A percentile compares a stretch with the other conserved stretches of the same genome.
phyloP scores from a whole-genome alignment of 768 basidiomycete species.

The Tephrocybe sp. region DNA sequence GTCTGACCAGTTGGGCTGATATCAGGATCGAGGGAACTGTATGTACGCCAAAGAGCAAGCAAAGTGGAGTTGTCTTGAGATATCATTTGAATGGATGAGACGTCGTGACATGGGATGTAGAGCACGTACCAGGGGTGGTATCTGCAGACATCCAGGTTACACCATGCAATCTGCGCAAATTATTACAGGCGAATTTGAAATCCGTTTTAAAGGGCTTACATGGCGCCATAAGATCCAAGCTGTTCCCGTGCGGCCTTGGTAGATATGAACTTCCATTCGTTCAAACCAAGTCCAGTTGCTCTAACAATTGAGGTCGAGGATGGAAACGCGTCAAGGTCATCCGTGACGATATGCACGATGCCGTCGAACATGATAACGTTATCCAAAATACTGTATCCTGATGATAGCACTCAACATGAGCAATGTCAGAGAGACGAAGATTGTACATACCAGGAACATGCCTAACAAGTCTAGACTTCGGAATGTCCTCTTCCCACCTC shows the following conservation, averaged over 20 bases:
- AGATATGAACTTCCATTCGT: slow-evolving; percentile 63
- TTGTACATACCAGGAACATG: slow-evolving; percentile 62
- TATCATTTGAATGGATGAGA: slow-evolving; percentile 1
- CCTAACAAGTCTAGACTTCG: slow-evolving; percentile 53
- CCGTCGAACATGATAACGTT: slow-evolving; percentile 76
- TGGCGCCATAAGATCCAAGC: slow-evolving; percentile 54
- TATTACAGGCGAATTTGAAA: not conserved
- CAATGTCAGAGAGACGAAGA: slow-evolving; percentile 1
- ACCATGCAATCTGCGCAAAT: slow-evolving; percentile 54
- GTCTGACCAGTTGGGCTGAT: slow-evolving; percentile 46
- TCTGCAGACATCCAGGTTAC: slow-evolving; percentile 70
- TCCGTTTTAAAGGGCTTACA: slow-evolving; percentile 34
- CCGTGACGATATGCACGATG: slow-evolving; percentile 73
- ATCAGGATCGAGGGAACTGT: slow-evolving; percentile 58
- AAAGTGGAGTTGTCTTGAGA: slow-evolving; percentile 66
- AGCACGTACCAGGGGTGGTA: slow-evolving; percentile 45
- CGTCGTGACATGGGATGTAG: not conserved
- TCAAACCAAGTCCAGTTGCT: slow-evolving; percentile 33
- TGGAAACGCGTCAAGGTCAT: slow-evolving; percentile 64
- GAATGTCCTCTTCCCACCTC: slow-evolving; percentile 57
- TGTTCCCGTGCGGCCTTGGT: slow-evolving; percentile 43
- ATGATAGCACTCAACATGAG: not conserved
- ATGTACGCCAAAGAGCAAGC: slow-evolving; percentile 75
- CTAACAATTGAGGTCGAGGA: slow-evolving; percentile 49
- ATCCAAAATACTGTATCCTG: slow-evolving; percentile 87